A percentile compares a stretch with the other conserved stretches of the same genome.
Evolutionary conservation across 23 red algal genomes (phyloP).

Genomic region (Gracilaria vermiculophylla): DNA sequence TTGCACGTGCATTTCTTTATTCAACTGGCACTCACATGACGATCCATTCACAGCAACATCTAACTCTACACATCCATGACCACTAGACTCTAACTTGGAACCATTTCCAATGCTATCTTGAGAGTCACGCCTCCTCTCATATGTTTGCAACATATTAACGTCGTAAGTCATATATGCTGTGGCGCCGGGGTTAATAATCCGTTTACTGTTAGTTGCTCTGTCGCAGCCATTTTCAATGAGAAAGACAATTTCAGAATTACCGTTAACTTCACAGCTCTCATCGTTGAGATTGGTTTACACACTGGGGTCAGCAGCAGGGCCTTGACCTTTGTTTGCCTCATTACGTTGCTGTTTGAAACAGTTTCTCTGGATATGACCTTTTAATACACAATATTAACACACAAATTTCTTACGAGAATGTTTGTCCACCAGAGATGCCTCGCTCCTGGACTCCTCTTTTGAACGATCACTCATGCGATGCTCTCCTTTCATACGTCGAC

Average conservation of each 20-base stretch:
- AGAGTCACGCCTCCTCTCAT: background rate
- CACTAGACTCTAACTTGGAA: background rate
- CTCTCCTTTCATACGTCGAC: background rate
- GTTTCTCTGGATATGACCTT: background rate
- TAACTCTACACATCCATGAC: background rate
- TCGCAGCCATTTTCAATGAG: background rate
- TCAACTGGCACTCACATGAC: background rate
- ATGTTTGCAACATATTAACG: constrained; percentile 11
- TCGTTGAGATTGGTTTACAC: background rate
- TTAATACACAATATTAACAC: background rate
- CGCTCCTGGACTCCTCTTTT: background rate
- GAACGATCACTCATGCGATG: background rate
- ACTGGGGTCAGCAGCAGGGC: background rate
- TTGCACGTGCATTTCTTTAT: constrained; percentile 1
- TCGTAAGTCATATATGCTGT: constrained; percentile 40
- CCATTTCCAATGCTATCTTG: background rate
- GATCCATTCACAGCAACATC: background rate
- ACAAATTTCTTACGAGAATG: background rate
- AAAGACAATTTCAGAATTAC: background rate
- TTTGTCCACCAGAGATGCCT: background rate
- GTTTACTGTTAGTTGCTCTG: background rate
- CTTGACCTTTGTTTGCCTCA: background rate
- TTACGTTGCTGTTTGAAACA: background rate
- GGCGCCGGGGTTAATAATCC: constrained; percentile 25
- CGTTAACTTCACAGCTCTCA: background rate